Base-by-base conservation (phyloP, 495 filamentous ascomycete genomes). In the Aspergillus saccharolyticus region DNA sequence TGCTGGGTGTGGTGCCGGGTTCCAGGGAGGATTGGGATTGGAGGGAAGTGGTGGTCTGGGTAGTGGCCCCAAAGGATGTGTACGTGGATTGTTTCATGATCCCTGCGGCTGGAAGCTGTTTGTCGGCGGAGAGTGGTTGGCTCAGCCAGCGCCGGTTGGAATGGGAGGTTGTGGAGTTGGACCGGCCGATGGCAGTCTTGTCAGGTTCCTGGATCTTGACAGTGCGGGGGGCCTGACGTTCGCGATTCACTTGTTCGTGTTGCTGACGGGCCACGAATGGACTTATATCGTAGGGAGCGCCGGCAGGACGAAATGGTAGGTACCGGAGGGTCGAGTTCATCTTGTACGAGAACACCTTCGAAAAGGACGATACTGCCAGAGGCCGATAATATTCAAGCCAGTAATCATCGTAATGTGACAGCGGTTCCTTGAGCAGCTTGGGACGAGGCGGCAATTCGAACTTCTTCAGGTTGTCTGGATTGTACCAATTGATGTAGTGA, bases 301-400 rank as follows among this genome's bases (percentile, higher is more conserved):
- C 81, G 59, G 88, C 85, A 7, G 81, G 78, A 47, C 85, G 85
- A 52, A 91, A 78, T 5, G 90, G 89, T 10, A 93, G 82, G 68
- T 91, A 92, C 57, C 83, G 85, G 48, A 90, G 76, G 0, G 88
- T 91, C 0, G 88, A 91, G 66, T 96, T 96, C 79, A 97, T 88
- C 63, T 88, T 89, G 73, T 85, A 95, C 0, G 90, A 82, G 65
- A 95, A 96, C 61, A 96, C 85, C 70, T 96, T 97, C 9, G 80
- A 76, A 57, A 97, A 89, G 0, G 90, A 90, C 0, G 92, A 94
- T 5, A 97, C 69, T 0, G 87, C 86, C 15, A 87, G 79, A 1
- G 94, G 95, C 9, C 91, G 85, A 69, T 98, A 98, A 66, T 96
- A 97, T 62, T 97, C 94, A n/a, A 93, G 78, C 95, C 95, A 98